Evolutionary conservation across 805 yeast genomes (phyloP).

Genomic region (Kodamaea hsintzibuensis): DNA sequence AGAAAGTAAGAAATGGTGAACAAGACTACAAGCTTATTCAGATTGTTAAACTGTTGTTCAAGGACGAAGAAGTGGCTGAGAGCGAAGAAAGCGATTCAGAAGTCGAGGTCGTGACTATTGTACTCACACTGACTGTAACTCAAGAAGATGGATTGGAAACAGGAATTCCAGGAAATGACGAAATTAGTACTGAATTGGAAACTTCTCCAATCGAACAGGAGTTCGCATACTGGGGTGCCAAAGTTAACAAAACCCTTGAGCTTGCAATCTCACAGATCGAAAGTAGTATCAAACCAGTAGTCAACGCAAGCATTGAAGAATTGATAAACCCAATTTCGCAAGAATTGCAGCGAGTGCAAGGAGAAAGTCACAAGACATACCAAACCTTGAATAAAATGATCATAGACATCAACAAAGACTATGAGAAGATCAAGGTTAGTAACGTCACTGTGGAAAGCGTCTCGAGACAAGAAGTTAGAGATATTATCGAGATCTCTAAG

Average conservation of each 20-base stretch:
- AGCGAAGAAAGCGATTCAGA: neutral
- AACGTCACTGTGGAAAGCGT: conserved; percentile 18
- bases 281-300: conserved; percentile 29
- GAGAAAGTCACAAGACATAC: conserved; percentile 29
- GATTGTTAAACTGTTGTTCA: conserved; percentile 8
- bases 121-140: conserved; percentile 9
- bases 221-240: conserved; percentile 32
- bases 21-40: conserved; percentile 5
- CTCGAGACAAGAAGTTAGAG: conserved; percentile 39
- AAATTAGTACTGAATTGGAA: conserved; percentile 2
- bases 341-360: conserved; percentile 30
- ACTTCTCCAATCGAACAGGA: conserved; percentile 26
- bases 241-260: conserved; percentile 34
- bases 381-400: conserved; percentile 32
- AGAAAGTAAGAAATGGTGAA: conserved; percentile 1
- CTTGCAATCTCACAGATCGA: conserved; percentile 35
- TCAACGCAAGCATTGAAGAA: conserved; percentile 23
- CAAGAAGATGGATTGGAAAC: neutral
- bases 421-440: conserved; percentile 26
- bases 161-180: neutral
- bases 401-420: conserved; percentile 33
- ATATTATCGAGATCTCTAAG: conserved; percentile 27
- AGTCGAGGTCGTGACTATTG: conserved; percentile 6
- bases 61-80: neutral
- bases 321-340: conserved; percentile 27